Evolutionary conservation across 306 rosid species (phyloP), one percentile per base, ranked within the genome.

Genomic region (Castanea mollissima): DNA sequence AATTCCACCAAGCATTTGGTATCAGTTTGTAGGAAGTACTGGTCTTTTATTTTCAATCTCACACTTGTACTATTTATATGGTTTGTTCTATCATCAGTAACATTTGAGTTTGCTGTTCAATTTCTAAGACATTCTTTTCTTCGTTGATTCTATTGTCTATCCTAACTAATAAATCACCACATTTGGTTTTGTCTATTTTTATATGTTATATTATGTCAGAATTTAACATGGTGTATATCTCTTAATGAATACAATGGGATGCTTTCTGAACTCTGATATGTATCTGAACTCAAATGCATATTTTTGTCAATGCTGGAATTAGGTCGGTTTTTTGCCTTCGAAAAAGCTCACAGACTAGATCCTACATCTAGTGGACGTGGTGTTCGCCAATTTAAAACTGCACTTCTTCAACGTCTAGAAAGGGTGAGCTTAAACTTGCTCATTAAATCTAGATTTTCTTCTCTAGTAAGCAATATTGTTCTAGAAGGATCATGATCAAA

Each of bases 311-410:
- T 80, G 51, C 46, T 82, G 76, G 82, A 67, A 63, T 76, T 83
- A 94, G 99, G 99, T 85, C 97, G 99, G 89, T 94, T 94, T 87
- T 91, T 91, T 77, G 99, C 99, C 69, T 94, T 94, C 84, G 97
- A 94, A 86, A 93, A 88, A 83, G 99, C 99, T 90, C 99, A 92
- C 82, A 90, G 84, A 77, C 85, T 94, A 32, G 99, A 94, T 89
- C 97, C 99, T 65, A 90, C 91, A 63, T 94, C 99, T 55, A 90
- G 89, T 76, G 99, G 99, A 62, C 97, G 99, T 74, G 99, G 99
- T 76, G 97, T 94, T 81, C 97, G 99, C 72, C 97, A 94, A 84
- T 94, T 94, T 84, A 94, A 94, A 83, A 94, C 99, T 55, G 99
- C 99, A 79, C 97, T 94, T 84, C 97, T 94, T 86, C 97, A 94